Evolutionary conservation across 2,329 filamentous ascomycete species (phyloP), one percentile per base, ranked within the genome.

Genomic region (Cryphonectria parasitica): DNA sequence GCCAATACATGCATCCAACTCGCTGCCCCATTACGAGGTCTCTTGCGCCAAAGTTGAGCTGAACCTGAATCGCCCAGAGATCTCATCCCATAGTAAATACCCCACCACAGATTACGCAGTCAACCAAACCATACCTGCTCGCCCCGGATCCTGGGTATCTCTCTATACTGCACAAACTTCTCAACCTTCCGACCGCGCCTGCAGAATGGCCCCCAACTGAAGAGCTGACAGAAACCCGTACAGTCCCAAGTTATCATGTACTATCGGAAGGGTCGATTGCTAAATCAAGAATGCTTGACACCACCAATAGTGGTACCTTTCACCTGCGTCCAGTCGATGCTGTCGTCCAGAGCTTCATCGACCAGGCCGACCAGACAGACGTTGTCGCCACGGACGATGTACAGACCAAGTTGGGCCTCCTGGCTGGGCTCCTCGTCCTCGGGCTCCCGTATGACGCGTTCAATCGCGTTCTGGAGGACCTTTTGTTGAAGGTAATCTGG

Each of bases 261-360:
- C 62, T 41, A 25, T 25, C 11, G 13, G 43, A 43, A 43, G 22
- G 36, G 11, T 22, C 17, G 45, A 49, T 19, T n/a, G 31, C 1
- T 3, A 19, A 56, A 8, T 11, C 80, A 89, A 74, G 81, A 76
- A 78, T 98, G 94, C 81, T 96, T 98, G 77, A 94, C 95, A 67
- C 90, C 90, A 70, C 93, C 93, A 76, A 98, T 92, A 41, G 92
- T 89, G 71, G 91, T 89, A 5, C 95, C 95, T 79, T 92, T 91
- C 54, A 99, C 96, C 80, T 97, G 91, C 28, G 87, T 86, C 96
- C 96, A 99, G 82, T 98, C 91, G 78, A 99, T 98, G 76, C 91
- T 94, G 54, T 86, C 88, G 82, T 99, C 96, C 71, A 98, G 84
- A 75, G 92, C 88, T 81, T 97, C 95, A 80, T 99, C 94, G 43